Evolutionary conservation across 2,329 filamentous ascomycete genomes (phyloP).

Genomic region (Bimuria novae-zelandiae): DNA sequence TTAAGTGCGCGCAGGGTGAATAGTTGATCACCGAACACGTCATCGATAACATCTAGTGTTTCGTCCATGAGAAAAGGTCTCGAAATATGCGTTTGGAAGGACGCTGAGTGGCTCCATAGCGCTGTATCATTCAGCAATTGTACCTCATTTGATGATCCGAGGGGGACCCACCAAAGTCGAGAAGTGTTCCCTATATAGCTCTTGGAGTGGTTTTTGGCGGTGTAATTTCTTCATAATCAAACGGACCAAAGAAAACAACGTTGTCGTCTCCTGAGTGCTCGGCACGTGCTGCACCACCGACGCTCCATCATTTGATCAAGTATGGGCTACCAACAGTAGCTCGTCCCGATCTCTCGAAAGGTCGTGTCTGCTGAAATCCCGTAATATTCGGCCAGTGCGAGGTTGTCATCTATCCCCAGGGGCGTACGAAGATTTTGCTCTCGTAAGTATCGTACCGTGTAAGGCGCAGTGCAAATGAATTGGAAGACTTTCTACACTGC

Average conservation of each 20-base stretch:
- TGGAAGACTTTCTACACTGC: constrained; percentile 8
- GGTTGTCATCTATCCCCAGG: not conserved
- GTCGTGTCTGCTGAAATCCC: not conserved
- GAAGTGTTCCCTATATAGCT: constrained; percentile 7
- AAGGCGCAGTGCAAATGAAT: constrained; percentile 7
- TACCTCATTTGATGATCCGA: not conserved
- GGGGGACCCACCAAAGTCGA: constrained; percentile 6
- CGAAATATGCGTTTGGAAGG: constrained; percentile 10
- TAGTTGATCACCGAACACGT: constrained; percentile 1
- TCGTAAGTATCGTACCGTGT: constrained; percentile 3
- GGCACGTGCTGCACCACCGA: constrained; percentile 1
- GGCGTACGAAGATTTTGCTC: not conserved
- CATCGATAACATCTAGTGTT: constrained; percentile 3
- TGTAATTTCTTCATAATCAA: not conserved
- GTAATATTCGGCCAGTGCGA: constrained; percentile 4
- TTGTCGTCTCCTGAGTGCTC: not conserved
- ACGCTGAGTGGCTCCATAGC: constrained; percentile 6
- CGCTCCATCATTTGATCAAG: not conserved
- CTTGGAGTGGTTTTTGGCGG: not conserved
- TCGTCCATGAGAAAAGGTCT: constrained; percentile 14
- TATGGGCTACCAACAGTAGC: constrained; percentile 11
- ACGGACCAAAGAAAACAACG: not conserved
- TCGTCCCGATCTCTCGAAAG: constrained; percentile 7
- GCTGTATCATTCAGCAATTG: not conserved
- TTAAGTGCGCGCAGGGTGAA: not conserved